Percentiles rank a stretch among this genome's conserved stretches.
phyloP scores from a whole-genome alignment of 2,329 filamentous ascomycete genomes.

The Fusarium falciforme region DNA sequence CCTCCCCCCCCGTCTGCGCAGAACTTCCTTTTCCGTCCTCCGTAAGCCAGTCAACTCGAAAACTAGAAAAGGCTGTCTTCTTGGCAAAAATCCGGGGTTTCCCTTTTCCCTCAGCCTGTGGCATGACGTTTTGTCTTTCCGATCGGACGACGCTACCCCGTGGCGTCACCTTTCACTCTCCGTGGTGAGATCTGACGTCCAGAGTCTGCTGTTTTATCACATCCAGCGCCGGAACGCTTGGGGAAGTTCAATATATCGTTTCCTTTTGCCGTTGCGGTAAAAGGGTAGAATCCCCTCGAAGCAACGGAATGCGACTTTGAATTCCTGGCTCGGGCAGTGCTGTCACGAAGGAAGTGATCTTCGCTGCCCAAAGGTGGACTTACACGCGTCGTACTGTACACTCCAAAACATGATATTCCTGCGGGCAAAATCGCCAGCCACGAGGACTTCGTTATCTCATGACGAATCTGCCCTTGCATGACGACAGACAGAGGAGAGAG shows the following conservation, averaged over 20 bases:
- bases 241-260: background rate
- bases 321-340: background rate
- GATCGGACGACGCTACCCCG: slow-evolving; percentile 1
- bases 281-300: background rate
- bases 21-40: slow-evolving; percentile 1
- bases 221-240: background rate
- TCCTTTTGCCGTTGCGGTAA: background rate
- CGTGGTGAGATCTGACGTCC: slow-evolving; percentile 14
- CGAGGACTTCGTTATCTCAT: background rate
- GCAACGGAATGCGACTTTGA: background rate
- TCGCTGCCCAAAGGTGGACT: background rate
- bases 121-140: slow-evolving; percentile 3
- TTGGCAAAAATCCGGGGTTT: slow-evolving; percentile 10
- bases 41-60: too few species aligned
- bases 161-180: background rate
- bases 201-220: slow-evolving; percentile 4
- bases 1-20: background rate
- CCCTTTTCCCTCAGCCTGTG: background rate
- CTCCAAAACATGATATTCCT: background rate
- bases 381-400: background rate
- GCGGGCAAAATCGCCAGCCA: background rate
- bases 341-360: background rate
- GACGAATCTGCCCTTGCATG: background rate
- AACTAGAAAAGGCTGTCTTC: background rate
- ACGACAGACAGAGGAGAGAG: background rate